These are phyloP conservation scores for Candida sanyaensis DNA, from an alignment of 1,139 yeast genomes.

Conservation along the genomic window DNA sequence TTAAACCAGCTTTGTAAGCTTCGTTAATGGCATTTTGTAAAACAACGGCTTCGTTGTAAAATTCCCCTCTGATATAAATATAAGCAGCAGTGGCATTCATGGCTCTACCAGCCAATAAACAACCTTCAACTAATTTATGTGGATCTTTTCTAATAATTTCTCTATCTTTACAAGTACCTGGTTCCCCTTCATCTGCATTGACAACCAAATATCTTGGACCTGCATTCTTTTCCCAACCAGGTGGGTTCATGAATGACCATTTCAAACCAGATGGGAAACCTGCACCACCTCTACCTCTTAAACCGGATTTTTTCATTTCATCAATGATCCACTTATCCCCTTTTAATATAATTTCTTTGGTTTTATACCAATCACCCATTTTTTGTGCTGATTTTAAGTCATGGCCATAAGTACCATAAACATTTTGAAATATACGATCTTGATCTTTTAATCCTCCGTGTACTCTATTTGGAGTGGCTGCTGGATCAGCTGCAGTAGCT, in stretches of 20 bases:
- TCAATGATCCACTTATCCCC: slow-evolving; percentile 89
- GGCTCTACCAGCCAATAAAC: slow-evolving; percentile 83
- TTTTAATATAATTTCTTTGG: slow-evolving; percentile 77
- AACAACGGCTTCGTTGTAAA: slow-evolving; percentile 71
- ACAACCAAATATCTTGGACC: slow-evolving; percentile 88
- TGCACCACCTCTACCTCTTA: slow-evolving; percentile 92
- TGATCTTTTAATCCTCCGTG: slow-evolving; percentile 80
- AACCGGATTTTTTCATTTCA: slow-evolving; percentile 80
- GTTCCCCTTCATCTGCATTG: slow-evolving; percentile 93
- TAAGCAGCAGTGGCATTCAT: slow-evolving; percentile 94
- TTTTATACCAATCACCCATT: slow-evolving; percentile 91
- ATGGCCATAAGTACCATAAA: slow-evolving; percentile 72
- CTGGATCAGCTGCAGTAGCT: slow-evolving; percentile 48
- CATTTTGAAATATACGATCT: slow-evolving; percentile 84
- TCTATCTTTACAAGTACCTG: slow-evolving; percentile 90
- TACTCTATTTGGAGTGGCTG: slow-evolving; percentile 55
- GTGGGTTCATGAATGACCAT: slow-evolving; percentile 94
- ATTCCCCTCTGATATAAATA: slow-evolving; percentile 87
- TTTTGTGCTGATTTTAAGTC: slow-evolving; percentile 72
- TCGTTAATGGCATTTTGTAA: slow-evolving; percentile 82
- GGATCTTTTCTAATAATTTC: slow-evolving; percentile 90
- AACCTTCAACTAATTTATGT: slow-evolving; percentile 86
- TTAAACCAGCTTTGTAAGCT: slow-evolving; percentile 75
- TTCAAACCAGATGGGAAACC: slow-evolving; percentile 90
- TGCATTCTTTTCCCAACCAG: slow-evolving; percentile 85